Base-by-base conservation (phyloP, 768 basidiomycete species). In the Pisolithus microcarpus region DNA sequence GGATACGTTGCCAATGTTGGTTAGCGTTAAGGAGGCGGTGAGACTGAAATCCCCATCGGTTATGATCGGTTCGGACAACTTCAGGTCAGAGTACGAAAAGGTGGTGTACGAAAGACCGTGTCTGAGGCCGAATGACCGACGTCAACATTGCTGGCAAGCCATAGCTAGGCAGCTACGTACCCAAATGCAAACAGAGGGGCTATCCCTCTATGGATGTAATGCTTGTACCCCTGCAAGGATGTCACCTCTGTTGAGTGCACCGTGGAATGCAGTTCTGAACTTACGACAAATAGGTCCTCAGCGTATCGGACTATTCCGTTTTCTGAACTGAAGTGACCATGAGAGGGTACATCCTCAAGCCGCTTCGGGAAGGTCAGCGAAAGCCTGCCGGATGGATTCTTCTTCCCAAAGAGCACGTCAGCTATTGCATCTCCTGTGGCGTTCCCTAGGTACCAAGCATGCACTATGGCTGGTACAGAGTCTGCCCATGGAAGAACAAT, bases 401-500 rank as follows among this genome's bases (percentile, higher is more conserved):
- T 79, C 56, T 79, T 80, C 43, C 90, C 90, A 48, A 89, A 81
- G 3, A 92, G 65, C 5, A 91, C 82, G 55, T 91, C 88, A 9
- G 85, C 87, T 43, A 93, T 85, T 23, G 87, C 87, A 43, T 82
- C 80, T 0, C 87, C 90, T 1, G 85, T 83, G 5, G 86, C 79
- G 61, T 92, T 91, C 6, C 90, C 90, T 37, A 88, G 78, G 61
- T 91, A 92, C 87, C 87, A 92, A 0, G 87, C 74, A 51, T 93
- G 90, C 13, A 90, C 74, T 53, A 91, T 72, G 1, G 80, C 77
- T 23, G 80, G 67, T 1, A 85, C 85, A 9, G 77, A 68, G 52
- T 82, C 75, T 8, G 75, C 75, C 90, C 90, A 92, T 4, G 90
- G 89, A 71, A 91, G 73, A 2, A 78, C 75, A 58, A 87, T 82